Conservation (phyloP, 2,329 filamentous ascomycete genomes). For the Hymenoscyphus scutula region DNA sequence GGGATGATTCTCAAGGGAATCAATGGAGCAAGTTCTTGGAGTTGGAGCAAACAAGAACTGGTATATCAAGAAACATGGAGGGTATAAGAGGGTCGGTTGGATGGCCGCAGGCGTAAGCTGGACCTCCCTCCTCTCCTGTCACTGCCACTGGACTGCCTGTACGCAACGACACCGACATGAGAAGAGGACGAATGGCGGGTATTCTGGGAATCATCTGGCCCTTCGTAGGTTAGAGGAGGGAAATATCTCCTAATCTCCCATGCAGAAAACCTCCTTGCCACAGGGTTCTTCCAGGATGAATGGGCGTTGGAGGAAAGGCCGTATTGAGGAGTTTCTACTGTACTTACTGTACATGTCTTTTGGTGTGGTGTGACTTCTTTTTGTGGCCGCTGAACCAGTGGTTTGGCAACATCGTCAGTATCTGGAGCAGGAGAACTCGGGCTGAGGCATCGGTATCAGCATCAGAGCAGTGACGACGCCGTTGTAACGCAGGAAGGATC, state of each 20-base stretch:
- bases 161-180: slow-evolving; percentile 12
- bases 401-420: not conserved
- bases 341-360: not conserved
- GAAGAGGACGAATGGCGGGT: not conserved
- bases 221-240: not conserved
- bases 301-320: slow-evolving; percentile 6
- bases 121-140: slow-evolving; percentile 6
- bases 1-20: not conserved
- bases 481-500: slow-evolving; percentile 6
- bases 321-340: not conserved
- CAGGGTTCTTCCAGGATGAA: slow-evolving; percentile 7
- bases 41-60: slow-evolving; percentile 12
- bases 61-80: slow-evolving; percentile 18
- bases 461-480: not conserved
- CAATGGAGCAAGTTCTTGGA: not conserved
- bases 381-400: not conserved
- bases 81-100: slow-evolving; percentile 17
- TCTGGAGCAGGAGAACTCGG: not conserved
- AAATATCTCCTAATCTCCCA: slow-evolving; percentile 12
- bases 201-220: not conserved
- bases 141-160: not conserved
- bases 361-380: slow-evolving; percentile 5
- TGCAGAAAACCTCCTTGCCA: slow-evolving; percentile 22
- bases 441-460: not conserved
- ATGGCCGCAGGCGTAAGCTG: slow-evolving; percentile 16